Percentiles rank a stretch among this genome's conserved stretches.
Evolutionary conservation across 164 flowering plant genomes (phyloP).

Genomic region (Nelumbo lutea): DNA sequence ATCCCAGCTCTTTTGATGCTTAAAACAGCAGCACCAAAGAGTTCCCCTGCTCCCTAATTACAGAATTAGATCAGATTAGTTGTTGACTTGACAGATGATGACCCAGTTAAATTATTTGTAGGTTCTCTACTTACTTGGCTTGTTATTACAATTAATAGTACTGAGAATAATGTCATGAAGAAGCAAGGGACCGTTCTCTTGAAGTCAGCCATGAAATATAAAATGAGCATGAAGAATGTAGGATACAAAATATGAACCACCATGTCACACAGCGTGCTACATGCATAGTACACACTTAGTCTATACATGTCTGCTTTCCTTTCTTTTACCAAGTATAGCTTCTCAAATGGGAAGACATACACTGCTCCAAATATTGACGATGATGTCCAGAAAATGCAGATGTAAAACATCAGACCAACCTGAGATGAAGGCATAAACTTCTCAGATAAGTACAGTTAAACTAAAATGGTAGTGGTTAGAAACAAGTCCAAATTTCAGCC

Average conservation of each 20-base stretch:
- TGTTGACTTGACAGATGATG: not conserved
- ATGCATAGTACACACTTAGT: conserved; percentile 74
- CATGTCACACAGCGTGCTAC: conserved; percentile 95
- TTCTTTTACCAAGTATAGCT: conserved; percentile 76
- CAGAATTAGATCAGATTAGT: conserved; percentile 3
- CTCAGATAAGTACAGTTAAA: not conserved
- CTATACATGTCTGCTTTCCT: conserved; percentile 95
- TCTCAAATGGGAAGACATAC: conserved; percentile 92
- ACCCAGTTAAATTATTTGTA: not conserved
- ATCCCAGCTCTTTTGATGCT: conserved; percentile 90
- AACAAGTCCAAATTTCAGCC: not conserved
- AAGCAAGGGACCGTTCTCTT: conserved; percentile 73
- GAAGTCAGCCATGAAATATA: conserved; percentile 97
- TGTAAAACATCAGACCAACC: conserved; percentile 91
- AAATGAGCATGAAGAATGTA: conserved; percentile 67
- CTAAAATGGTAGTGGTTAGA: not conserved
- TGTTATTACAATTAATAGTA: conserved; percentile 61
- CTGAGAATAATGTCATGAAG: conserved; percentile 63
- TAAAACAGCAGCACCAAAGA: conserved; percentile 86
- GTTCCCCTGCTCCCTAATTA: conserved; percentile 90
- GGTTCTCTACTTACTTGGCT: conserved; percentile 62
- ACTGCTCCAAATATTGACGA: conserved; percentile 93
- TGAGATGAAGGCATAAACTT: conserved; percentile 15
- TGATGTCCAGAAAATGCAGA: conserved; percentile 96
- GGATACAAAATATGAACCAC: conserved; percentile 80